Evolutionary conservation across 1,139 yeast species (phyloP).

Genomic region (Debaryomyces fabryi): DNA sequence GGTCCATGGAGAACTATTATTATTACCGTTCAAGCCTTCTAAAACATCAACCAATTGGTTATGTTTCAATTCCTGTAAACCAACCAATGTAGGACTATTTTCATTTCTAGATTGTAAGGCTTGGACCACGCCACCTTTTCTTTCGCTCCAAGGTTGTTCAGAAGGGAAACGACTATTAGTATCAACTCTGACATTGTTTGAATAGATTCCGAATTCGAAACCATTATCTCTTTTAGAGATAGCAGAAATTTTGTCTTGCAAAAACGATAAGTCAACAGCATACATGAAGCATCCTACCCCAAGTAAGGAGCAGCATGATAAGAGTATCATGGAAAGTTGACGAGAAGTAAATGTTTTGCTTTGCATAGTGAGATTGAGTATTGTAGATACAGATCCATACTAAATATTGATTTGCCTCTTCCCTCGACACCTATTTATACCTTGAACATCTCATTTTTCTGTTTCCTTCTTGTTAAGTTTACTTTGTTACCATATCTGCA

Average conservation of each 20-base stretch:
- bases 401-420: background rate
- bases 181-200: conserved; percentile 32
- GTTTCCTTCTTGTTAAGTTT: background rate
- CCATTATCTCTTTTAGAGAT: background rate
- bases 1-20: conserved; percentile 27
- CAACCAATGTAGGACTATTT: conserved; percentile 28
- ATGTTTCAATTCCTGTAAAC: conserved; percentile 35
- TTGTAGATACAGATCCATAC: background rate
- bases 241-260: background rate
- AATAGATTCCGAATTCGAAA: conserved; percentile 22
- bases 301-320: conserved; percentile 5
- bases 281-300: conserved; percentile 4
- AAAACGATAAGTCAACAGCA: background rate
- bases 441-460: background rate
- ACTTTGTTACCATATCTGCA: background rate
- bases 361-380: background rate
- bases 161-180: conserved; percentile 23
- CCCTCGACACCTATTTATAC: background rate
- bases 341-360: conserved; percentile 5
- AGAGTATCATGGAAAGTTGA: conserved; percentile 3
- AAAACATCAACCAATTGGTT: conserved; percentile 32
- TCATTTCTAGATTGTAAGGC: conserved; percentile 18
- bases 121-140: conserved; percentile 27
- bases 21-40: conserved; percentile 23
- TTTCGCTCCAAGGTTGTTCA: conserved; percentile 30